Conservation (phyloP, 306 rosid genomes). For the Astragalus membranaceus region DNA sequence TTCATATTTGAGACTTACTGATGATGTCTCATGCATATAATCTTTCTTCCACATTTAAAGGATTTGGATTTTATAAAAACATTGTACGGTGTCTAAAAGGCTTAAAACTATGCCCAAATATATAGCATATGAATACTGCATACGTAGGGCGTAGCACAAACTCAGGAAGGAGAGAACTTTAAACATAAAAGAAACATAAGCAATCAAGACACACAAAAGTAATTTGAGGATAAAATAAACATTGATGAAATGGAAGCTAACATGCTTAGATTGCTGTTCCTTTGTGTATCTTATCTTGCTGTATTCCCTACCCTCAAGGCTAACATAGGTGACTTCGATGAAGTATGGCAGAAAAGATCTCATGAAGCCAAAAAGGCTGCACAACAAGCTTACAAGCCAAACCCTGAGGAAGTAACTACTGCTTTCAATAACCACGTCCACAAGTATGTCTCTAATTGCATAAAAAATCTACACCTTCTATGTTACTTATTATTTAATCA, state of each 20-base stretch:
- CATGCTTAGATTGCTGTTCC: constrained; percentile 25
- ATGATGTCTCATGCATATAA: no score
- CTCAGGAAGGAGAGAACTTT: background rate
- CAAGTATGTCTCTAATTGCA: constrained; percentile 9
- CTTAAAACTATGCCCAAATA: no score
- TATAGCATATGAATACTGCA: no score
- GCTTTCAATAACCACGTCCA: constrained; percentile 28
- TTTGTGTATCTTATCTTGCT: constrained; percentile 11
- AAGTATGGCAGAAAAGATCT: constrained; percentile 33
- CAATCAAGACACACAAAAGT: background rate
- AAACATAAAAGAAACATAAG: constrained; percentile 1
- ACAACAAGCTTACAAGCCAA: constrained; percentile 11
- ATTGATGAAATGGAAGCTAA: constrained; percentile 10
- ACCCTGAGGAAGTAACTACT: constrained; percentile 19
- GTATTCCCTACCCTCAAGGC: constrained; percentile 22
- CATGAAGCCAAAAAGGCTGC: constrained; percentile 28
- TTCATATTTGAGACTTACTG: no score
- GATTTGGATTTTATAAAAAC: no score
- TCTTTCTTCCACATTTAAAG: no score
- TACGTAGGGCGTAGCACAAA: background rate
- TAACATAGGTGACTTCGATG: constrained; percentile 30
- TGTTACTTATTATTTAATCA: no score
- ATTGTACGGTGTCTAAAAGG: no score
- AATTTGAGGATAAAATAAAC: background rate
- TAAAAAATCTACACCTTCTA: background rate